phyloP scores from a whole-genome alignment of 2,329 filamentous ascomycete species.

The Aureobasidium vineae region DNA sequence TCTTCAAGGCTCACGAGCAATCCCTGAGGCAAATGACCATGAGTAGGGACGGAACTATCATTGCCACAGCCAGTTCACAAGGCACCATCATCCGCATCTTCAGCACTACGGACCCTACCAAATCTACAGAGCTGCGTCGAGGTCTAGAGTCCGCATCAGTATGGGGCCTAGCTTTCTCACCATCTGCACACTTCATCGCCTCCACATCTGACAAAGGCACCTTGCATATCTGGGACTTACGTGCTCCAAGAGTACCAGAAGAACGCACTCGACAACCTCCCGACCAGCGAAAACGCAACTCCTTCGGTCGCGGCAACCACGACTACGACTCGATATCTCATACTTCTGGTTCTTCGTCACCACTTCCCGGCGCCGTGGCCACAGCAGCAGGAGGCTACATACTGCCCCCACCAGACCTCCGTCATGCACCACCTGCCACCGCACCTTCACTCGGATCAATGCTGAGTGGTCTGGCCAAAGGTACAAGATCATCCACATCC shows the following conservation, averaged over 20 bases:
- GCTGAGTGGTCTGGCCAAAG: conserved; percentile 57
- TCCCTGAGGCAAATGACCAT: conserved; percentile 75
- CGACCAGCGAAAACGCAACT: conserved; percentile 29
- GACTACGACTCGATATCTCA: conserved; percentile 28
- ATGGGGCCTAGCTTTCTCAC: conserved; percentile 85
- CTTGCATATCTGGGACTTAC: conserved; percentile 88
- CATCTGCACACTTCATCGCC: conserved; percentile 73
- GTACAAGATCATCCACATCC: conserved; percentile 49
- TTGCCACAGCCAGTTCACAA: conserved; percentile 87
- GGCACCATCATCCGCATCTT: conserved; percentile 89
- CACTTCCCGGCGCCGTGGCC: conserved; percentile 27
- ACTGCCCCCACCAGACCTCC: conserved; percentile 34
- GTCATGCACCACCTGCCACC: conserved; percentile 27
- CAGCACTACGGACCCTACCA: conserved; percentile 74
- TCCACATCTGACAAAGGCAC: conserved; percentile 97
- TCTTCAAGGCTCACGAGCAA: conserved; percentile 86
- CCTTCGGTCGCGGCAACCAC: background rate
- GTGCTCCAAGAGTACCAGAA: conserved; percentile 50
- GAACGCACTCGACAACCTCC: conserved; percentile 32
- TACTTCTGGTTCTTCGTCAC: conserved; percentile 26
- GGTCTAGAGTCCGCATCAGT: conserved; percentile 86
- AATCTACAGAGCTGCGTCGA: conserved; percentile 78
- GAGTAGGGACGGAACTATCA: conserved; percentile 72
- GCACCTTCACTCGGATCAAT: conserved; percentile 24
- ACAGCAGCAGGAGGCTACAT: conserved; percentile 36